Evolutionary conservation across 352 stramenopile species (phyloP), one percentile per base, ranked within the genome.

Genomic region (Stephanocyclus meneghinianus): DNA sequence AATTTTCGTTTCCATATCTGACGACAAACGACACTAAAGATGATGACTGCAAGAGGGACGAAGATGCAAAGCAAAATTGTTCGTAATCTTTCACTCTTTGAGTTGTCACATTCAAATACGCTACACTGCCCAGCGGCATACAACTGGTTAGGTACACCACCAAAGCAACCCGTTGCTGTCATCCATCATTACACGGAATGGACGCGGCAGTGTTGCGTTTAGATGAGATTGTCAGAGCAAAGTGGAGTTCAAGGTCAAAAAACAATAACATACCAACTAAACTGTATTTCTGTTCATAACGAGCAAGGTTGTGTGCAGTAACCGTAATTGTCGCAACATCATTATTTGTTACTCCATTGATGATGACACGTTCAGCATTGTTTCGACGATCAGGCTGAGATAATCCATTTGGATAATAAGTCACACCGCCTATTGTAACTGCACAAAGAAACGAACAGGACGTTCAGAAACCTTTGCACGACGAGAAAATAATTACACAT

Each of bases 51-150:
- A 57, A 74, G n/a, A 47, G 61, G 21, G 21, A 82, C 51, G 18
- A 73, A 71, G 45, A 77, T 67, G 15, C 37, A 53, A 40, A 73
- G 62, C 11, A 76, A 64, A n/a, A 83, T 68, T 32, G 21, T 76
- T 55, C 18, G n/a, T 40, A 15, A 72, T 53, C 60, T 18, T 50
- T 67, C 32, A 35, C 9, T 48, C 40, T 59, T 40, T 0, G 76
- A 83, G 26, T 74, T 57, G 37, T 83, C 71, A n/a, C 57, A 80
- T 29, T 83, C 71, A 72, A 83, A 80, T 15, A 61, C 71, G 51
- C 65, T 80, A 13, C 67, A 73, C 10, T 72, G 15, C 16, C 64
- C 64, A 18, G 63, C 1, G 8, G 55, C 13, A 64, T 69, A 69
- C 7, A 76, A 35, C 32, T 76, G 55, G 61, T 84, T 81, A 2